Conservation (phyloP, 805 yeast genomes). For the Dipodascopsis tothii region DNA sequence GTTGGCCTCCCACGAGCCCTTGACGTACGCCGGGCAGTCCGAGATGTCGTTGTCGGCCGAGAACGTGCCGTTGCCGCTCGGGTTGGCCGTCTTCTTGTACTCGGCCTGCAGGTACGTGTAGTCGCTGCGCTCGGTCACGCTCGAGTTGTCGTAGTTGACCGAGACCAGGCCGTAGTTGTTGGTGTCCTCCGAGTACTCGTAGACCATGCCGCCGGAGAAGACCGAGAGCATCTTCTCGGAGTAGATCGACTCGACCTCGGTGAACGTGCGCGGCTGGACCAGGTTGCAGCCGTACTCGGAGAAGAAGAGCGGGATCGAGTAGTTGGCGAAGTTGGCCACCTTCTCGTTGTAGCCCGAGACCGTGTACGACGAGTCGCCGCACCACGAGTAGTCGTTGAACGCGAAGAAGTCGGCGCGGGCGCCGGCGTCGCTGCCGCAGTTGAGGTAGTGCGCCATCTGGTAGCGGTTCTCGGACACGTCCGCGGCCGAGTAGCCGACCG, state of each 20-base stretch:
- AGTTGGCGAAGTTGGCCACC: conserved; percentile 57
- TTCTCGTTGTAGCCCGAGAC: conserved; percentile 63
- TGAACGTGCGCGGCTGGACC: conserved; percentile 70
- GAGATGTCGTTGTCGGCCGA: conserved; percentile 16
- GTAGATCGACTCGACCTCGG: conserved; percentile 66
- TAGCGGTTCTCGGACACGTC: conserved; percentile 64
- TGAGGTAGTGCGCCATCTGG: conserved; percentile 70
- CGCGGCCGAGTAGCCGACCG: conserved; percentile 95
- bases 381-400: conserved; percentile 92
- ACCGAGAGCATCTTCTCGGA: conserved; percentile 27
- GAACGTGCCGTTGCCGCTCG: conserved; percentile 22
- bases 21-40: conserved; percentile 27
- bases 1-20: conserved; percentile 22
- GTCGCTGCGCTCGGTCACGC: conserved; percentile 45
- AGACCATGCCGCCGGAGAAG: conserved; percentile 87
- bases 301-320: conserved; percentile 72
- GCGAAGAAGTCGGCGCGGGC: conserved; percentile 71
- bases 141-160: conserved; percentile 42
- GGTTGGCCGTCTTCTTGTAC: conserved; percentile 38
- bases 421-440: conserved; percentile 42
- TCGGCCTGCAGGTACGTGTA: conserved; percentile 52
- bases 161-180: conserved; percentile 75
- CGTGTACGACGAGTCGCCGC: conserved; percentile 71
- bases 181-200: conserved; percentile 75
- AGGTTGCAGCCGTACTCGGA: conserved; percentile 90